A percentile compares a stretch with the other conserved stretches of the same genome.
Evolutionary conservation across 306 rosid genomes (phyloP).

Genomic region (Phaseolus lunatus): DNA sequence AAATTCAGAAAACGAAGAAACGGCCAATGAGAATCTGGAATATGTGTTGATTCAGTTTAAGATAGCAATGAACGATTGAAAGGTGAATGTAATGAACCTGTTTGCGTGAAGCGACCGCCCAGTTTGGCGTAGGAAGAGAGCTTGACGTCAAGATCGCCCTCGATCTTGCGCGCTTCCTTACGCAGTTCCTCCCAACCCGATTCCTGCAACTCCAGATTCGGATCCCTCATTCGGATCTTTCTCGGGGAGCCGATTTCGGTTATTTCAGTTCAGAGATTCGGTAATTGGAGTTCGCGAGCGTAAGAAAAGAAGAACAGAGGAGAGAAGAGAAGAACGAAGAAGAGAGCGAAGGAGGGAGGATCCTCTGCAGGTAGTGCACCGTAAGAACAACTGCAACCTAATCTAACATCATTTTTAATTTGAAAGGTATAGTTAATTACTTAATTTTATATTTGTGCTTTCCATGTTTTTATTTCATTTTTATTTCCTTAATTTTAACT

Average conservation of each 20-base stretch:
- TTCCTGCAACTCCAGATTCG: constrained; percentile 90
- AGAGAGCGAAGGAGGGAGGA: constrained; percentile 9
- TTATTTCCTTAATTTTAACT: too few species aligned
- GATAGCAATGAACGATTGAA: constrained; percentile 9
- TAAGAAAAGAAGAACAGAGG: not conserved
- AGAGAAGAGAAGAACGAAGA: not conserved
- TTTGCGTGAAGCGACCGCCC: constrained; percentile 90
- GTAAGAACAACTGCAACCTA: not conserved
- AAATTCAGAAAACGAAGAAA: not conserved
- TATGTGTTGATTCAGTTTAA: not conserved
- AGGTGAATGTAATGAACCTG: constrained; percentile 57
- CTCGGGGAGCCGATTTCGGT: constrained; percentile 42
- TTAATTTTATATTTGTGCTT: too few species aligned
- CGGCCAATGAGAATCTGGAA: not conserved
- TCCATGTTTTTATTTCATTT: too few species aligned
- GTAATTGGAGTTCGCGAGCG: not conserved
- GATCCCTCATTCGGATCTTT: constrained; percentile 71
- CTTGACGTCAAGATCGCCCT: constrained; percentile 98
- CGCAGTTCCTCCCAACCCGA: constrained; percentile 99
- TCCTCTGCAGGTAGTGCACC: constrained; percentile 22
- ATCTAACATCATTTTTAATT: too few species aligned
- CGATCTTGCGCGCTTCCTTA: constrained; percentile 94
- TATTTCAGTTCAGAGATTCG: constrained; percentile 46
- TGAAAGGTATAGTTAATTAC: too few species aligned
- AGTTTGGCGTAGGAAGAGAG: constrained; percentile 92